Conservation (phyloP, 345 rosid species). For the Nasturtium officinale region DNA sequence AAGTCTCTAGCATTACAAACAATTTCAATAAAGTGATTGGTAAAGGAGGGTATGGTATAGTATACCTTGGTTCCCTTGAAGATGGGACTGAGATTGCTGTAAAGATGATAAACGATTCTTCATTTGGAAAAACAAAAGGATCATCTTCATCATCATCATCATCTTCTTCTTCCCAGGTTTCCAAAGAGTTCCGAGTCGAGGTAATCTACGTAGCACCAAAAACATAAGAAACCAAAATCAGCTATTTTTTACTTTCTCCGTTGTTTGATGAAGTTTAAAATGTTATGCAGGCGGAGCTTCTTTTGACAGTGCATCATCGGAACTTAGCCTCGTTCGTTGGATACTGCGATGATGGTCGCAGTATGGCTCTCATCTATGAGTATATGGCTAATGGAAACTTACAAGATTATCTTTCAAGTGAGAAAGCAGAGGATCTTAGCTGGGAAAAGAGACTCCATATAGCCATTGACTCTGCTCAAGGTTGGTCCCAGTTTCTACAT, state of each 20-base stretch:
- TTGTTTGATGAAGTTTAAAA: constrained; percentile 10
- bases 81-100: constrained; percentile 57
- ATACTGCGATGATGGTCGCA: constrained; percentile 49
- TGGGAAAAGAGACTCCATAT: constrained; percentile 65
- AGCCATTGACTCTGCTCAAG: constrained; percentile 65
- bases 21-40: constrained; percentile 50
- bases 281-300: constrained; percentile 49
- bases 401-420: constrained; percentile 47
- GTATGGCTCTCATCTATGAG: constrained; percentile 55
- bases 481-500: constrained; percentile 37
- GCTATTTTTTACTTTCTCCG: not conserved
- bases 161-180: constrained; percentile 41
- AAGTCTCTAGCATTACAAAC: constrained; percentile 48
- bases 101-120: constrained; percentile 51
- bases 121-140: constrained; percentile 40
- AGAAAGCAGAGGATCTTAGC: constrained; percentile 39
- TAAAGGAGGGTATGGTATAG: constrained; percentile 60
- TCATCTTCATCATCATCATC: constrained; percentile 22
- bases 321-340: constrained; percentile 55
- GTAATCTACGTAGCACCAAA: constrained; percentile 20
- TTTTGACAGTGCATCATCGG: constrained; percentile 56
- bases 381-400: constrained; percentile 60
- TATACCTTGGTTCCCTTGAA: constrained; percentile 48
- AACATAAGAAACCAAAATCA: not conserved
- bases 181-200: constrained; percentile 55